A percentile compares a stretch with the other conserved stretches of the same genome.
Conservation (phyloP, 306 rosid genomes). For the Malus domestica region DNA sequence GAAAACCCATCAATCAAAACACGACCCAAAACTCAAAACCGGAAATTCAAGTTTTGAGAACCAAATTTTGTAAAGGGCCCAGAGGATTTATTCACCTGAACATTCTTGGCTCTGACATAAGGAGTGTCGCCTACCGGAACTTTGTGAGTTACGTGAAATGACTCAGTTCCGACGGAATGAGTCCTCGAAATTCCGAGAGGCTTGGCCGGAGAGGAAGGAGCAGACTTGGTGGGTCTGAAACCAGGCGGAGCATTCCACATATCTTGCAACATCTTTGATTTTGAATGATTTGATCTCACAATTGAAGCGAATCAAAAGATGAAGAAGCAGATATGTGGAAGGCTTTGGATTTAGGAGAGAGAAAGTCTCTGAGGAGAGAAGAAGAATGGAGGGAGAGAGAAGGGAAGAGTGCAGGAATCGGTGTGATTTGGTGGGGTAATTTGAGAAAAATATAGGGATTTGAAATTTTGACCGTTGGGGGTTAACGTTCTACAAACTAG, state of each 20-base stretch:
- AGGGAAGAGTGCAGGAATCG: conserved; percentile 2
- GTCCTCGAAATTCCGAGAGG: conserved; percentile 64
- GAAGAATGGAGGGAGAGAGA: neutral
- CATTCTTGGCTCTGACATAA: conserved; percentile 92
- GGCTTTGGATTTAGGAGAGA: neutral
- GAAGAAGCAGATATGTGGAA: conserved; percentile 13
- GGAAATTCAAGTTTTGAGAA: neutral
- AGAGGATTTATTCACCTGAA: conserved; percentile 51
- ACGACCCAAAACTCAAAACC: neutral
- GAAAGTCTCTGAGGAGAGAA: neutral
- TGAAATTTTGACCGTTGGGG: conserved; percentile 22
- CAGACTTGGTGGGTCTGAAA: conserved; percentile 86
- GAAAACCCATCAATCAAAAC: neutral
- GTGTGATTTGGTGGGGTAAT: neutral
- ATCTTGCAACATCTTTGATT: conserved; percentile 57
- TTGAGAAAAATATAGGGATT: conserved; percentile 13
- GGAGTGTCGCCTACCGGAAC: conserved; percentile 87
- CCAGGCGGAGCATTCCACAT: conserved; percentile 97
- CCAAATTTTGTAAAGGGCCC: neutral
- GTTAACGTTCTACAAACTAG: conserved; percentile 31
- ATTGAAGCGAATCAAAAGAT: neutral
- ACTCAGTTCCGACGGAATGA: conserved; percentile 44
- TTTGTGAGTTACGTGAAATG: conserved; percentile 76
- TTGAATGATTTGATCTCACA: neutral
- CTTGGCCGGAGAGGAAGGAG: conserved; percentile 96